Conservation (phyloP, 2,329 filamentous ascomycete genomes). For the Rutstroemia sydowiana region DNA sequence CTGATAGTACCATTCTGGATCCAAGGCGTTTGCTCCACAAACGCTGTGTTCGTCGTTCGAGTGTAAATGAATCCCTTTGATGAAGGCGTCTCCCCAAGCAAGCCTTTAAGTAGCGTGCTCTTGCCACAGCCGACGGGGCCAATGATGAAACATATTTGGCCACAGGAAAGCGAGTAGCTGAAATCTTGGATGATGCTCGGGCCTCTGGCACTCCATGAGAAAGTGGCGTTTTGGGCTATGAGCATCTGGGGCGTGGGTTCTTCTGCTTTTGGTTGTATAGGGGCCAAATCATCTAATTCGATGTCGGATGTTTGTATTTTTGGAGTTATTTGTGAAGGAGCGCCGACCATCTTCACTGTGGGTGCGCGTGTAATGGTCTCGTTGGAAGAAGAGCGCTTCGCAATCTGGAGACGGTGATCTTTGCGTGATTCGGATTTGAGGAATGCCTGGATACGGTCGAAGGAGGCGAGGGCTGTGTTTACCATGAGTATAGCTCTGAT, state of each 20-base stretch:
- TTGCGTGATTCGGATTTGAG: constrained; percentile 19
- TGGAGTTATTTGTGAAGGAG: constrained; percentile 6
- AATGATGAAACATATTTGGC: constrained; percentile 24
- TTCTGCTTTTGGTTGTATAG: not conserved
- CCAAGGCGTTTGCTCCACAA: constrained; percentile 40
- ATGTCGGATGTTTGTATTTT: not conserved
- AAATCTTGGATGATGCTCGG: constrained; percentile 15
- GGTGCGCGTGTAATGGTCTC: too few relatives aligned
- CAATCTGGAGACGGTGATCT: constrained; percentile 21
- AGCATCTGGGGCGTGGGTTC: constrained; percentile 13
- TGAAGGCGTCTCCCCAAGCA: constrained; percentile 22
- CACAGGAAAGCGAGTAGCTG: constrained; percentile 14
- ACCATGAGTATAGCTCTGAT: constrained; percentile 34
- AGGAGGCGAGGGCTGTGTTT: constrained; percentile 34
- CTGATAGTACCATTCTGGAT: constrained; percentile 35
- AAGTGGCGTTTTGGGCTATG: constrained; percentile 20
- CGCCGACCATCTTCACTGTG: too few relatives aligned
- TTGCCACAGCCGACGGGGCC: constrained; percentile 31
- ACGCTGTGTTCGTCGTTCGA: constrained; percentile 27
- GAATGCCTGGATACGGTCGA: constrained; percentile 36
- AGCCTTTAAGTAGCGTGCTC: constrained; percentile 22
- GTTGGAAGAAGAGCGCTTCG: too few relatives aligned
- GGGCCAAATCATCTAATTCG: constrained; percentile 11
- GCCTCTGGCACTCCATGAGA: constrained; percentile 17
- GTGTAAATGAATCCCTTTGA: constrained; percentile 13